Conservation (phyloP, 192 early-diverging fungal genomes). For the Coemansia sp. region DNA sequence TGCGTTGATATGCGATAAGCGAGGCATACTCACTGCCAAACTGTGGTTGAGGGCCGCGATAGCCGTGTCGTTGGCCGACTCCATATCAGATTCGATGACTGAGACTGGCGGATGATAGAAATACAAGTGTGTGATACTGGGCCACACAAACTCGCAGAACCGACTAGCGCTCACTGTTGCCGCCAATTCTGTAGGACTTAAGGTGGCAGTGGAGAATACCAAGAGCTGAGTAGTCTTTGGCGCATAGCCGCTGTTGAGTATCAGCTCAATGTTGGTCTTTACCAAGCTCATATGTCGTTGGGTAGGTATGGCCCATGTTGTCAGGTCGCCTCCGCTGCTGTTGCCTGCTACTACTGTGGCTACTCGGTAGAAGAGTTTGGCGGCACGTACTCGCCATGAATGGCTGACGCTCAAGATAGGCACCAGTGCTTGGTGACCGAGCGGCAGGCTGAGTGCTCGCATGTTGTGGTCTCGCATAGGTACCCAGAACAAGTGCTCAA, state of each 20-base stretch:
- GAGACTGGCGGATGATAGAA: constrained; percentile 24
- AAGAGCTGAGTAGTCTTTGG: constrained; percentile 28
- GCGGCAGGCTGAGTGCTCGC: constrained; percentile 17
- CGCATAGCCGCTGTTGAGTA: constrained; percentile 48
- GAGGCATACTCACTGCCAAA: constrained; percentile 23
- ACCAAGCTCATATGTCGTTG: background rate
- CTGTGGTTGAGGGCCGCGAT: constrained; percentile 21
- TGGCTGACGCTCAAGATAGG: constrained; percentile 18
- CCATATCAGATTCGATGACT: background rate
- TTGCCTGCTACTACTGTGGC: constrained; percentile 23
- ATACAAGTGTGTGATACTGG: constrained; percentile 26
- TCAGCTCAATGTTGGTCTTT: constrained; percentile 30
- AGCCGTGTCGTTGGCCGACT: constrained; percentile 23
- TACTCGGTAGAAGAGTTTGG: constrained; percentile 40
- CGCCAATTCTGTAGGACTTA: background rate
- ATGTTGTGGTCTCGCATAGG: constrained; percentile 17
- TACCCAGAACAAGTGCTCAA: constrained; percentile 46
- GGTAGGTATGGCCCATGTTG: constrained; percentile 8
- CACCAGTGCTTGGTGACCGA: constrained; percentile 25
- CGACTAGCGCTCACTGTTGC: background rate
- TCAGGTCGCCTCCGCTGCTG: background rate
- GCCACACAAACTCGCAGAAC: constrained; percentile 41
- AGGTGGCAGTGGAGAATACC: constrained; percentile 1
- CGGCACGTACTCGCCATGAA: constrained; percentile 38
- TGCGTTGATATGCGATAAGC: constrained; percentile 18